These are phyloP conservation scores for Colletotrichum phormii DNA, from an alignment of 2,329 filamentous ascomycete species.

Conservation along the genomic window DNA sequence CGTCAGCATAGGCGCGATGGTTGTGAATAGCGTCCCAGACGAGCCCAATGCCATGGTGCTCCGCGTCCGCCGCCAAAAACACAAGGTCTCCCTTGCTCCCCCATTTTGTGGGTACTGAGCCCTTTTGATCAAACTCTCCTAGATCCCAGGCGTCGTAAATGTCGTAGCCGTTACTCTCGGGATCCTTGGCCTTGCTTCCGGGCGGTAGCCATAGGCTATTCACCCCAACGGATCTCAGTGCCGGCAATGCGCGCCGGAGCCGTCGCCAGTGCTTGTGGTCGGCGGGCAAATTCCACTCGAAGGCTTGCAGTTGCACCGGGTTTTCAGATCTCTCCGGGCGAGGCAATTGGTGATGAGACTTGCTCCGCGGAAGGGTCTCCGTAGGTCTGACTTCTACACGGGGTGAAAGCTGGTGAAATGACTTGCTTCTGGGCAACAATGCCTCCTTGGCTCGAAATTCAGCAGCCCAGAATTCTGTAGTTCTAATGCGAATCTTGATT, in stretches of 20 bases:
- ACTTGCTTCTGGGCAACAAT: neutral
- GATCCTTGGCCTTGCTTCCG: conserved; percentile 33
- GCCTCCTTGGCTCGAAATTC: neutral
- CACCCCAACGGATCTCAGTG: conserved; percentile 18
- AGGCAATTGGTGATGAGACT: conserved; percentile 9
- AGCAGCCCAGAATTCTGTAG: neutral
- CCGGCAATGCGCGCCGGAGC: conserved; percentile 1
- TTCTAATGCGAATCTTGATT: neutral
- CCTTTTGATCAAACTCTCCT: conserved; percentile 34
- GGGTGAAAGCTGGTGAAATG: neutral
- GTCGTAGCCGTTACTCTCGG: conserved; percentile 34
- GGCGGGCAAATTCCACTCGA: conserved; percentile 32
- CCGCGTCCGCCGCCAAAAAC: conserved; percentile 19
- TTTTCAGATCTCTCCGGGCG: conserved; percentile 20
- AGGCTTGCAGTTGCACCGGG: conserved; percentile 29
- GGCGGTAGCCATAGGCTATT: conserved; percentile 30
- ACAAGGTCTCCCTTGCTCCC: conserved; percentile 27
- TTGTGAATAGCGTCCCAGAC: conserved; percentile 35
- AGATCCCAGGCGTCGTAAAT: conserved; percentile 35
- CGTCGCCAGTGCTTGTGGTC: conserved; percentile 30
- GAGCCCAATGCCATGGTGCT: conserved; percentile 18
- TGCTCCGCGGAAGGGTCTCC: conserved; percentile 3
- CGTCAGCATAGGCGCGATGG: conserved; percentile 32
- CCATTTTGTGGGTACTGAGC: conserved; percentile 33
- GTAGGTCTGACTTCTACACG: neutral